Percentiles rank a stretch among this genome's conserved stretches.
Evolutionary conservation across 768 basidiomycete genomes (phyloP).

Genomic region (button mushroom (Agaricus bisporus)): DNA sequence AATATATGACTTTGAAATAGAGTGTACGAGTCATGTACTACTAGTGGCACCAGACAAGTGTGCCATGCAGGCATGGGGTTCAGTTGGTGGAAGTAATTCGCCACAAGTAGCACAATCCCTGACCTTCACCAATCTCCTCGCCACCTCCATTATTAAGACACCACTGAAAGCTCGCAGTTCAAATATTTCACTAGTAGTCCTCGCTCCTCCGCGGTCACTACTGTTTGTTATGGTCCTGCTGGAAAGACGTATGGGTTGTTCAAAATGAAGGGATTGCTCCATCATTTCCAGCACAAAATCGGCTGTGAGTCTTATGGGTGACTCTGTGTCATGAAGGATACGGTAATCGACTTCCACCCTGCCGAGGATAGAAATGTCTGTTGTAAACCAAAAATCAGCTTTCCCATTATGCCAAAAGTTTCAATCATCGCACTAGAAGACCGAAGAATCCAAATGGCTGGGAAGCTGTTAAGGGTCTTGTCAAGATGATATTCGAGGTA

Average conservation of each 20-base stretch:
- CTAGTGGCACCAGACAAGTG: not conserved
- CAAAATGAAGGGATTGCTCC: not conserved
- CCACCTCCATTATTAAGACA: not conserved
- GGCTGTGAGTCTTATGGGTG: not conserved
- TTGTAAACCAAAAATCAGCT: too few relatives aligned
- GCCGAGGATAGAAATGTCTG: not conserved
- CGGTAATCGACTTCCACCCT: conserved; percentile 5
- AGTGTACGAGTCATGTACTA: not conserved
- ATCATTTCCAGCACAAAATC: conserved; percentile 10
- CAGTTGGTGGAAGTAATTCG: conserved; percentile 1
- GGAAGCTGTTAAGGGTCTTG: not conserved
- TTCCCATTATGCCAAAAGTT: too few relatives aligned
- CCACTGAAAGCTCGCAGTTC: conserved; percentile 1
- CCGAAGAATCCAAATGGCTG: conserved; percentile 4
- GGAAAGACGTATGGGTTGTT: conserved; percentile 1
- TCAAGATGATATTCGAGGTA: conserved; percentile 1
- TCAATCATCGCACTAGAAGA: not conserved
- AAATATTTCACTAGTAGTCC: conserved; percentile 3
- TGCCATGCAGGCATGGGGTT: not conserved
- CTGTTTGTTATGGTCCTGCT: not conserved
- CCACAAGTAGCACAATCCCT: conserved; percentile 3
- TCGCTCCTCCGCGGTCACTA: not conserved
- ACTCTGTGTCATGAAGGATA: not conserved
- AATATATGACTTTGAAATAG: not conserved
- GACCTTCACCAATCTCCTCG: not conserved